Percentiles rank a stretch among this genome's conserved stretches.
phyloP scores from a whole-genome alignment of 2,329 filamentous ascomycete species.

The Curvularia spicifera region DNA sequence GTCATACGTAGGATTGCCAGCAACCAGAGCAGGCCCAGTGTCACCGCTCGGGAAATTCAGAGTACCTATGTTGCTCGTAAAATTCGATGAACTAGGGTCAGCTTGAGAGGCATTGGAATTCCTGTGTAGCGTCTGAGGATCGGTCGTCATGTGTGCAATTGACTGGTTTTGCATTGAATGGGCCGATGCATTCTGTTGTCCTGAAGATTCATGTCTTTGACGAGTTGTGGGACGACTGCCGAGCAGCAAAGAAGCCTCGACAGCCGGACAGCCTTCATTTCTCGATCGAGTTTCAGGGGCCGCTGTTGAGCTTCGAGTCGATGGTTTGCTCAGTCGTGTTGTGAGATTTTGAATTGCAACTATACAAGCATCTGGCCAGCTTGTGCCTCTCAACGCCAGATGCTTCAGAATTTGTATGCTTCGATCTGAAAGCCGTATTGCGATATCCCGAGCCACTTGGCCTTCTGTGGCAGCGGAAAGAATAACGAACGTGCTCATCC shows the following conservation, averaged over 20 bases:
- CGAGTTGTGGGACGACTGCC: neutral
- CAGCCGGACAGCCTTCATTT: neutral
- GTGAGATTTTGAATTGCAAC: conserved; percentile 31
- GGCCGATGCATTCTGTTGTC: neutral
- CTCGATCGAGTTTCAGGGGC: neutral
- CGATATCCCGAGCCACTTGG: conserved; percentile 28
- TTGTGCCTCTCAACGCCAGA: conserved; percentile 33
- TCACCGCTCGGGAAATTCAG: conserved; percentile 1
- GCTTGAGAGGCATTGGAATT: neutral
- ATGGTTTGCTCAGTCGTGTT: conserved; percentile 19
- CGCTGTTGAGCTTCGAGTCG: conserved; percentile 16
- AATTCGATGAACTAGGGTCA: neutral
- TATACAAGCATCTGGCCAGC: conserved; percentile 35
- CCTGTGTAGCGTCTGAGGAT: neutral
- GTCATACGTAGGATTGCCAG: conserved; percentile 10
- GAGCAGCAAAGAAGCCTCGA: neutral
- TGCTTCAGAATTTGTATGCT: conserved; percentile 32
- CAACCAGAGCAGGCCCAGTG: conserved; percentile 5
- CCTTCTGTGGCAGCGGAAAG: conserved; percentile 30
- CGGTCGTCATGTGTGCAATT: neutral
- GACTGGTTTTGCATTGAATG: neutral
- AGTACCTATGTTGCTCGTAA: neutral
- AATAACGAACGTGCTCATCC: conserved; percentile 36
- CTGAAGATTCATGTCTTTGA: neutral
- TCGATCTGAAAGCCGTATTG: conserved; percentile 22